Evolutionary conservation across 257 asterid species (phyloP).

Genomic region (Solanum appendiculatum): DNA sequence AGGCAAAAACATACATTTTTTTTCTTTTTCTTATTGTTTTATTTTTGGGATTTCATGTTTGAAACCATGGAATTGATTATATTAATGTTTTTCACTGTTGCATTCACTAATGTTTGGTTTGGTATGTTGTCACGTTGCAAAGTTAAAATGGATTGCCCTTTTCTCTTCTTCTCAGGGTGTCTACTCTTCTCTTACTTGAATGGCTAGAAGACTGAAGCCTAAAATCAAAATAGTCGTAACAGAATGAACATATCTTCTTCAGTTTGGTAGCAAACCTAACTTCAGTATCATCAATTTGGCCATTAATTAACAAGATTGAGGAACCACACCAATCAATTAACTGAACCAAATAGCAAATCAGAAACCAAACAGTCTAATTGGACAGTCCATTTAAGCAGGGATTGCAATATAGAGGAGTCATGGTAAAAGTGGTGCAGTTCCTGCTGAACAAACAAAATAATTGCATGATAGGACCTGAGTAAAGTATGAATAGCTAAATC

Average conservation of each 20-base stretch:
- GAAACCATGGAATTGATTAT: not conserved
- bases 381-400: not conserved
- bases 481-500: not conserved
- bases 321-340: not conserved
- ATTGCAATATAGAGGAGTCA: not conserved
- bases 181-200: not conserved
- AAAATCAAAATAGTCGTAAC: not conserved
- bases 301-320: not conserved
- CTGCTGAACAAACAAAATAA: not conserved
- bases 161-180: not conserved
- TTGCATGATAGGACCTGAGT: not conserved
- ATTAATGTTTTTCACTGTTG: not conserved
- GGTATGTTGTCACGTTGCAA: not conserved
- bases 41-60: not conserved
- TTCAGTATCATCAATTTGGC: not conserved
- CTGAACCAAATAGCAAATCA: not conserved
- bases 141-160: not conserved
- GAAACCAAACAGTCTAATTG: not conserved
- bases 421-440: not conserved
- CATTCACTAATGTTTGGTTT: not conserved
- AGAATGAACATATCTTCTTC: not conserved
- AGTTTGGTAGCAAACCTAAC: not conserved
- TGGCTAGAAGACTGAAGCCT: not conserved
- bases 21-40: not conserved
- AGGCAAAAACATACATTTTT: not conserved